Evolutionary conservation across 805 yeast species (phyloP).

Genomic region (Kazachstania viticola): DNA sequence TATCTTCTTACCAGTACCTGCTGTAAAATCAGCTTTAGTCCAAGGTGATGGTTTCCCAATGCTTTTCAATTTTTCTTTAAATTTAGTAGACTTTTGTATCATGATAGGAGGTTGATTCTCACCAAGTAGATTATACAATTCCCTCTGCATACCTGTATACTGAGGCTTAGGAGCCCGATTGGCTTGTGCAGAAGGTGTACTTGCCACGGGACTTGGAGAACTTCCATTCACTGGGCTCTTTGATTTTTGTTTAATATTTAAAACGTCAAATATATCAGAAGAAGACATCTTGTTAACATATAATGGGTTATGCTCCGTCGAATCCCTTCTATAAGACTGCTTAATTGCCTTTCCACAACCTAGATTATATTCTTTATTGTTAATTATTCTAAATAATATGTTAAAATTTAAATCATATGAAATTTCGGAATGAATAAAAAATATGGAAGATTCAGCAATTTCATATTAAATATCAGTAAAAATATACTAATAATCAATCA

Average conservation of each 20-base stretch:
- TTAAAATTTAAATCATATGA: too few relatives aligned
- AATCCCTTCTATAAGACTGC: too few relatives aligned
- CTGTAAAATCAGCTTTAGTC: slow-evolving; percentile 55
- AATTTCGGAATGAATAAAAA: too few relatives aligned
- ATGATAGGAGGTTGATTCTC: slow-evolving; percentile 81
- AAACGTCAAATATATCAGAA: slow-evolving; percentile 65
- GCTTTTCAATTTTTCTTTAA: slow-evolving; percentile 53
- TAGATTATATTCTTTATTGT: too few relatives aligned
- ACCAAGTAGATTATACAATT: slow-evolving; percentile 77
- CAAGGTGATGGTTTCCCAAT: slow-evolving; percentile 68
- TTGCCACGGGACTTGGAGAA: slow-evolving; percentile 8
- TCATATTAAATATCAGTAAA: too few relatives aligned
- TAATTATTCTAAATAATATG: too few relatives aligned
- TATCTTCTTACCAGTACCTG: slow-evolving; percentile 36
- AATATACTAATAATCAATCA: too few relatives aligned
- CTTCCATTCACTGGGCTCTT: slow-evolving; percentile 13
- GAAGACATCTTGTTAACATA: slow-evolving; percentile 23
- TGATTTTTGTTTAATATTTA: slow-evolving; percentile 43
- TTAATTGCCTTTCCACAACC: too few relatives aligned
- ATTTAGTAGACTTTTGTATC: slow-evolving; percentile 37
- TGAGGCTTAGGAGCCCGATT: slow-evolving; percentile 14
- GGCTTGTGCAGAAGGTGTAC: slow-evolving; percentile 3
- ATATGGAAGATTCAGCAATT: too few relatives aligned
- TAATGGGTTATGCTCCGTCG: too few relatives aligned
- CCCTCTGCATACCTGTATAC: slow-evolving; percentile 74